Evolutionary conservation across 1,284 basidiomycete species (phyloP), one percentile per base, ranked within the genome.

Genomic region (Sanguinoderma infundibulare): DNA sequence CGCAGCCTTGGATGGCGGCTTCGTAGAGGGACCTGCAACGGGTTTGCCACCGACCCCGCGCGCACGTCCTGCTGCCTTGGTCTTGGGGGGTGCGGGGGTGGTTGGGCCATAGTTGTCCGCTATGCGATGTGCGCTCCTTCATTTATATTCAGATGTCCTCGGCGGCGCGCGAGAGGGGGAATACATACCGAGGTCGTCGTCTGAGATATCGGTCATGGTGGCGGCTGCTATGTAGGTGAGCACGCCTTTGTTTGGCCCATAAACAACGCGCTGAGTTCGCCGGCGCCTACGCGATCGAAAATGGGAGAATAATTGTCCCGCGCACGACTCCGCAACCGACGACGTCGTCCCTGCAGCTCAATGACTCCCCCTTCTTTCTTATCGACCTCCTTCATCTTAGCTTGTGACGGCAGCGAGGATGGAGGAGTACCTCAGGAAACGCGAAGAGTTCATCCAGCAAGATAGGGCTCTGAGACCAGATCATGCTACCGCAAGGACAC

Each of bases 11-110:
- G 63, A 51, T 4, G 57, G 40, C 34, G 67, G 60, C 51, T 58
- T 60, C 0, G 60, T 67, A 7, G 72, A 73, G 5, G 73, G 68
- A 10, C 72, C 72, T 2, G 71, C 65, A 20, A 59, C 65, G 15
- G 70, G 52, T 32, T 60, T 67, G 47, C 55, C 60, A 50, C 55
- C 55, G 30, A 55, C n/a, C n/a, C n/a, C 55, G 53, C 53, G 60
- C 51, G 51, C 59, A 35, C 67, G 69, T 34, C 26, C 46, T 49
- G 46, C 46, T 17, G 46, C 57, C 42, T 54, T 67, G 67, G 49
- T 51, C 66, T 69, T 73, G 28, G 55, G 22, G 17, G 66, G 63
- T 20, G 68, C 67, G 39, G 73, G 73, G 24, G 73, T 74, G 39
- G 73, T 70, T 26, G 73, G 72, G 35, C 70, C 65, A 42, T 68